These are phyloP conservation scores for Chalara sp. DNA, from an alignment of 2,329 filamentous ascomycete genomes.

Conservation along the genomic window DNA sequence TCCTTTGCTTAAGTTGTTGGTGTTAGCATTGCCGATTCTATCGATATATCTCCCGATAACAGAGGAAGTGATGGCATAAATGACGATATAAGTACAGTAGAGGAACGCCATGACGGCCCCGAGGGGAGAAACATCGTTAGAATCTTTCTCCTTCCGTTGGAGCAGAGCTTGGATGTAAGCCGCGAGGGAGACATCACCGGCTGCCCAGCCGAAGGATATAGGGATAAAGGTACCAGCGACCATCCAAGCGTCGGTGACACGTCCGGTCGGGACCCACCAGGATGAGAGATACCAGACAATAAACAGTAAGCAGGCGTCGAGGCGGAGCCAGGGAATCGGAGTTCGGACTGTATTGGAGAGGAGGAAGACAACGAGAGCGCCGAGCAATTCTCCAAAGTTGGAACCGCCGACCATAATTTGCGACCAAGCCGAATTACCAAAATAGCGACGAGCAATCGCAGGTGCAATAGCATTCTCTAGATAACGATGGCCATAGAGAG, in stretches of 20 bases:
- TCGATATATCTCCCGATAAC: constrained; percentile 39
- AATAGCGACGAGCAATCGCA: constrained; percentile 38
- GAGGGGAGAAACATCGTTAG: constrained; percentile 39
- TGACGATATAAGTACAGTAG: constrained; percentile 42
- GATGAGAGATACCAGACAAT: constrained; percentile 43
- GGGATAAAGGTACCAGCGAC: constrained; percentile 39
- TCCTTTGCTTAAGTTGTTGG: too few species aligned
- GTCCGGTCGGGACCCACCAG: constrained; percentile 34
- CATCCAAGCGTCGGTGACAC: constrained; percentile 39
- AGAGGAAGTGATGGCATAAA: constrained; percentile 37
- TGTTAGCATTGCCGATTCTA: constrained; percentile 31
- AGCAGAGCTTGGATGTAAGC: constrained; percentile 45
- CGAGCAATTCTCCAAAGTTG: constrained; percentile 43
- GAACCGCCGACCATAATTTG: constrained; percentile 45
- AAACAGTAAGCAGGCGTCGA: constrained; percentile 38
- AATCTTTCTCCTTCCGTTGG: constrained; percentile 34
- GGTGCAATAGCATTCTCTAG: constrained; percentile 44
- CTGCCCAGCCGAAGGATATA: constrained; percentile 43
- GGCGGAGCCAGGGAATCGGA: constrained; percentile 43
- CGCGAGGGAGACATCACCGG: constrained; percentile 42
- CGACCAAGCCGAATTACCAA: constrained; percentile 40
- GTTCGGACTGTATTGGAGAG: constrained; percentile 41
- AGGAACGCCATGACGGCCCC: constrained; percentile 46
- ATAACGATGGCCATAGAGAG: constrained; percentile 43
- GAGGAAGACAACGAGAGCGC: constrained; percentile 41